Base-by-base conservation (phyloP, 2,329 filamentous ascomycete species). In the Knoxdaviesia capensis region DNA sequence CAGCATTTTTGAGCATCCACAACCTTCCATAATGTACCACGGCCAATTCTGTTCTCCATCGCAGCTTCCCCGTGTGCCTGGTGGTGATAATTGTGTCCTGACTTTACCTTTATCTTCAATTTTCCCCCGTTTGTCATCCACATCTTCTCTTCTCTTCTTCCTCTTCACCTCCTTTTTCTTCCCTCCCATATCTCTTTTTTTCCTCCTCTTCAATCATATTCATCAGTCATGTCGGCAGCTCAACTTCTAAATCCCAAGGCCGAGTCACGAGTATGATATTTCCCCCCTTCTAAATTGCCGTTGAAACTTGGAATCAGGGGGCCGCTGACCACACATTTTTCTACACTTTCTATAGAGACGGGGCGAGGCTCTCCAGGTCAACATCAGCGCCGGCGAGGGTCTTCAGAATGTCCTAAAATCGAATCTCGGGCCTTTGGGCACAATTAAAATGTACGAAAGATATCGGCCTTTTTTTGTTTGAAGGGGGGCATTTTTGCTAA, bases 161-260 rank as follows among this genome's bases (percentile, higher is more conserved):
- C 30, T 40, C 40, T 32, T 39, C 35, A 6, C 34, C 20, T 20
- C 20, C 8, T 7, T 36, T 11, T 41, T 29, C n/a, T 36, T 39
- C 39, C 35, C 44, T 68, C 62, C 46, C 69, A 69, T 51, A 69
- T 63, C 48, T 65, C 41, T 46, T 43, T 43, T 46, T 41, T 11
- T 11, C 34, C 35, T 32, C 37, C 34, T 5, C 43, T 37, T 43
- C 31, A 20, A 20, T 20, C 20, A 20, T 20, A 20, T 20, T 20
- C 20, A 20, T 20, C 20, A 20, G 20, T 20, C 40, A 96, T 96
- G 90, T 96, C 87, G 65, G 90, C 90, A 53, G 87, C 90, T 57
- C 88, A 96, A 68, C 78, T 98, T 56, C 80, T 98, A 51, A 98
- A 98, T 64, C 90, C 90, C 48, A 98, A 98, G 71, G 90, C 90